Evolutionary conservation across 345 rosid genomes (phyloP).

Genomic region (Adansonia digitata): DNA sequence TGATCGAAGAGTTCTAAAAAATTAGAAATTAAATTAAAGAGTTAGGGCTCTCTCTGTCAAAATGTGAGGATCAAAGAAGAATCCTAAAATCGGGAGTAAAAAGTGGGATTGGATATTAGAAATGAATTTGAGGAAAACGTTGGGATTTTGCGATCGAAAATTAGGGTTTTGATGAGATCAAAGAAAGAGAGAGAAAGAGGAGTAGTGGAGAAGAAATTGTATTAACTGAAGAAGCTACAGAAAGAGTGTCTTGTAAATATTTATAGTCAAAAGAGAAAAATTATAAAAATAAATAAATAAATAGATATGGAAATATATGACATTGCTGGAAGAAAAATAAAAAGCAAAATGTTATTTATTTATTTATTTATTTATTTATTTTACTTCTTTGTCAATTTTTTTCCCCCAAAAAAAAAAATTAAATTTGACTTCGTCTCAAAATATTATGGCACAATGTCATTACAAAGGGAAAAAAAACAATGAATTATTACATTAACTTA

Average conservation of each 20-base stretch:
- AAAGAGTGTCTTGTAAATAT: conserved; percentile 15
- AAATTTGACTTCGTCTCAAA: background rate
- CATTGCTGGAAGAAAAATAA: background rate
- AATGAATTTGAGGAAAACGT: background rate
- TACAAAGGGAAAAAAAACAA: too few relatives aligned
- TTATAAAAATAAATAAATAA: background rate
- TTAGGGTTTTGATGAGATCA: conserved; percentile 57
- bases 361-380: background rate
- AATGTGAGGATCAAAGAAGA: background rate
- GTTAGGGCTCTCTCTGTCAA: conserved; percentile 25
- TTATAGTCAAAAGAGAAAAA: background rate
- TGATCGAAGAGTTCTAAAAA: conserved; percentile 32
- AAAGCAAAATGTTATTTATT: background rate
- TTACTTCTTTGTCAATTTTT: background rate
- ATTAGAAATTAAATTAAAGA: background rate
- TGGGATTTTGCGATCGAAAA: conserved; percentile 24
- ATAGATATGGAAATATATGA: background rate
- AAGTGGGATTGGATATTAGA: background rate
- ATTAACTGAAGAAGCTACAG: conserved; percentile 20
- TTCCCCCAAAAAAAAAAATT: background rate
- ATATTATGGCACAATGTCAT: background rate
- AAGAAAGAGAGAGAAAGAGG: conserved; percentile 26
- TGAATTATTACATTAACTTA: background rate
- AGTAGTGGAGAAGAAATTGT: conserved; percentile 30
- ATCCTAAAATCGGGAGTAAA: conserved; percentile 11